Evolutionary conservation across 2,329 filamentous ascomycete genomes (phyloP), one percentile per base, ranked within the genome.

Genomic region (Drechmeria coniospora): DNA sequence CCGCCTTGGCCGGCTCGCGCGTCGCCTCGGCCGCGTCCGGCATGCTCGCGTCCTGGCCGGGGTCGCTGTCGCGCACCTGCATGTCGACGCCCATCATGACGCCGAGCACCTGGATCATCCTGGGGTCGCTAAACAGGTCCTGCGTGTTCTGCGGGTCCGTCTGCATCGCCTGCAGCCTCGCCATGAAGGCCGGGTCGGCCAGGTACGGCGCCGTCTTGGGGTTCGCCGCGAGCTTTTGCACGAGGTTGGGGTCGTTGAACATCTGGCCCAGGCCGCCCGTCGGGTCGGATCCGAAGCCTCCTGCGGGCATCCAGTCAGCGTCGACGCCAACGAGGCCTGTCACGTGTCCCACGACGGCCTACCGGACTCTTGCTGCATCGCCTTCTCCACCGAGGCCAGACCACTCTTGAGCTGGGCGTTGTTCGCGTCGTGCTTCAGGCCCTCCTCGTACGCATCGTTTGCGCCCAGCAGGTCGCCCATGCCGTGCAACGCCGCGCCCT

Each of bases 331-430:
- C n/a, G n/a, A n/a, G n/a, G n/a, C n/a, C n/a, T n/a, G n/a, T n/a
- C n/a, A n/a, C n/a, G n/a, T n/a, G n/a, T n/a, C n/a, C n/a, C n/a
- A n/a, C n/a, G n/a, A n/a, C n/a, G n/a, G 32, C 45, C 23, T 43
- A 46, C 55, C 53, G 36, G 47, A 47, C 45, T 57, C 56, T 21
- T 47, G 67, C 42, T 92, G 75, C 53, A 98, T 86, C 14, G 87
- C 86, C 44, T 83, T 77, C 57, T 90, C 73, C 23, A 94, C 86
- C 22, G 82, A 71, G 8, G 78, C 75, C 26, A 93, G 63, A 20
- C 90, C 87, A 37, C 75, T 79, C 63, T 94, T 93, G 40, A 92
- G 79, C 56, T 90, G 84, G 4, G 84, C 81, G 51, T 98, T 98
- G 55, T 67, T 74, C 25, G 86, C 75, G 50, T 98, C 90, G 30